Evolutionary conservation across 257 asterid species (phyloP).

Genomic region (Cordia subcordata): DNA sequence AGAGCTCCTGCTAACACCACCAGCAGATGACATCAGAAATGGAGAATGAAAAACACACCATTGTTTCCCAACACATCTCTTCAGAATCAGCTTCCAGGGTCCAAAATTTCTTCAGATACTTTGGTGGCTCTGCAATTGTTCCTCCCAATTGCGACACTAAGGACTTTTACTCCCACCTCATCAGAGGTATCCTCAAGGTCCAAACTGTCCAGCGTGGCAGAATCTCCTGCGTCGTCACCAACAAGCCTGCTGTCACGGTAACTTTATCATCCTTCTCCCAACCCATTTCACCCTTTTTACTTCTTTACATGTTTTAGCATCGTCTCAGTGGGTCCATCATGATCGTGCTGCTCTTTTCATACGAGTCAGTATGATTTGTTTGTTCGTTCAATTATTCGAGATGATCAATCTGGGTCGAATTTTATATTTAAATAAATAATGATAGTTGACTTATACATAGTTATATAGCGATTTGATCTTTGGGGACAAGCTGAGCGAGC

Average conservation of each 20-base stretch:
- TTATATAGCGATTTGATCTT: too few species aligned
- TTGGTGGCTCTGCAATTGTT: constrained; percentile 8
- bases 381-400: too few species aligned
- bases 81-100: background rate
- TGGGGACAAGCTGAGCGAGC: too few species aligned
- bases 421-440: too few species aligned
- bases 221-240: constrained; percentile 60
- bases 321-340: too few species aligned
- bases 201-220: constrained; percentile 45
- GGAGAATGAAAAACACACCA: background rate
- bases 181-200: constrained; percentile 56
- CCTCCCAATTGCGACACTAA: constrained; percentile 33
- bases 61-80: constrained; percentile 1
- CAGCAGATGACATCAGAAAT: background rate
- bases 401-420: too few species aligned
- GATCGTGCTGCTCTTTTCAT: too few species aligned
- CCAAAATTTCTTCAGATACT: constrained; percentile 1
- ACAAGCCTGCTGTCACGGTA: constrained; percentile 67
- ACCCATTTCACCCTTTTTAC: background rate
- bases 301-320: too few species aligned
- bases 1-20: too few species aligned
- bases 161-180: constrained; percentile 57
- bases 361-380: too few species aligned
- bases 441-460: too few species aligned
- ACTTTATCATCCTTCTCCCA: background rate